These are phyloP conservation scores for Plectosphaerella sp. DNA, from an alignment of 2,329 filamentous ascomycete species.

Conservation along the genomic window DNA sequence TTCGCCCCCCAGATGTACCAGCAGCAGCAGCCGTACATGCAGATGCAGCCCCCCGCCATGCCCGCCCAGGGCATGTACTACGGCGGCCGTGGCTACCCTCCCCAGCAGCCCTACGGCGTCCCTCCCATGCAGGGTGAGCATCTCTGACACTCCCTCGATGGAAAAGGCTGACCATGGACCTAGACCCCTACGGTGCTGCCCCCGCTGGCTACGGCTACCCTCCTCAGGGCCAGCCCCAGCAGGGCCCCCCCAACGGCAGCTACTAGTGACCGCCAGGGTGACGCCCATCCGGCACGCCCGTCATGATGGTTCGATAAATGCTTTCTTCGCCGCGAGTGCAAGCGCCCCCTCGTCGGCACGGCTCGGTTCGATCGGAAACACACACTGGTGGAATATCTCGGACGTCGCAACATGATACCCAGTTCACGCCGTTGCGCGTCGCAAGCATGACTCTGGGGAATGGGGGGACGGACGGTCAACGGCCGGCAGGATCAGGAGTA, in stretches of 20 bases:
- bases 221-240: slow-evolving; percentile 37
- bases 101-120: slow-evolving; percentile 29
- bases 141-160: background rate
- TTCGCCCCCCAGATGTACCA: slow-evolving; percentile 26
- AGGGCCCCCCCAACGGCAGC: slow-evolving; percentile 29
- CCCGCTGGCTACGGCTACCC: slow-evolving; percentile 37
- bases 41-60: slow-evolving; percentile 19
- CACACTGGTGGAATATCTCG: slow-evolving; percentile 11
- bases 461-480: background rate
- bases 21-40: slow-evolving; percentile 1
- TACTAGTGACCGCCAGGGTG: slow-evolving; percentile 27
- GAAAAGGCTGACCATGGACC: background rate
- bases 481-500: no score
- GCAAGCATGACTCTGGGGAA: slow-evolving; percentile 11
- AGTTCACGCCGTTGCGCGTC: slow-evolving; percentile 13
- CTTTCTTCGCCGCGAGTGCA: slow-evolving; percentile 3
- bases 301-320: background rate
- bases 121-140: slow-evolving; percentile 28
- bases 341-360: slow-evolving; percentile 11
- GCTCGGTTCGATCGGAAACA: slow-evolving; percentile 13
- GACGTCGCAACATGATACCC: slow-evolving; percentile 15
- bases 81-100: slow-evolving; percentile 39
- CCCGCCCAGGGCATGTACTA: slow-evolving; percentile 34
- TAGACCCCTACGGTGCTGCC: slow-evolving; percentile 1
- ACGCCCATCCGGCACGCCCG: background rate